These are phyloP conservation scores for Fonsecaea pedrosoi DNA, from an alignment of 2,329 filamentous ascomycete species.

Conservation along the genomic window DNA sequence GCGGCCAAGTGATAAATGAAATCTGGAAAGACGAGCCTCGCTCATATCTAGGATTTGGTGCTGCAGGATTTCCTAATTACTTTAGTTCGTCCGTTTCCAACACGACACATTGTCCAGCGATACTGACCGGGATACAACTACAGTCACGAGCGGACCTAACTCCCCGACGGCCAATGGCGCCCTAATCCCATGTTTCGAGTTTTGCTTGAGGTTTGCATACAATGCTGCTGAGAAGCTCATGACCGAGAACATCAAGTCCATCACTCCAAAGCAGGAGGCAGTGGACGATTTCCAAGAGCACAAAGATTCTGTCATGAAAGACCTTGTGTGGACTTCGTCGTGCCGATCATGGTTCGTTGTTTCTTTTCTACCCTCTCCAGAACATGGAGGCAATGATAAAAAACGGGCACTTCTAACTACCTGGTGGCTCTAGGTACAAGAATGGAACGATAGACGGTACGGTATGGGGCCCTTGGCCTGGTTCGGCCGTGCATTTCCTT, in stretches of 20 bases:
- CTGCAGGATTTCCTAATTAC: conserved; percentile 53
- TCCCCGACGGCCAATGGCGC: conserved; percentile 42
- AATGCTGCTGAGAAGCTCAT: conserved; percentile 47
- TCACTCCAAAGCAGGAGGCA: conserved; percentile 38
- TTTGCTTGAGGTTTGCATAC: conserved; percentile 46
- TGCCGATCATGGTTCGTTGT: conserved; percentile 23
- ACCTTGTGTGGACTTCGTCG: conserved; percentile 19
- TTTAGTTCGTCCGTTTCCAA: conserved; percentile 30
- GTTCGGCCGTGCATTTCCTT: conserved; percentile 1
- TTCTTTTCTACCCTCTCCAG: too few relatives aligned
- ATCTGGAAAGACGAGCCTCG: conserved; percentile 47
- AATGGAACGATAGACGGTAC: conserved; percentile 12
- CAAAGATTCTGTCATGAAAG: conserved; percentile 24
- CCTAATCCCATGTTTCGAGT: conserved; percentile 44
- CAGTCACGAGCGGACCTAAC: conserved; percentile 44
- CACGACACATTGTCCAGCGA: too few relatives aligned
- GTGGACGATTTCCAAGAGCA: conserved; percentile 32
- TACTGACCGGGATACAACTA: neutral
- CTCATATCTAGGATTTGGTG: conserved; percentile 55
- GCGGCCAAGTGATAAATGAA: conserved; percentile 39
- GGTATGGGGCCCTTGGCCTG: conserved; percentile 18
- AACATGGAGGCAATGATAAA: neutral
- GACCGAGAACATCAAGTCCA: conserved; percentile 45
- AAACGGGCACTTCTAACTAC: neutral
- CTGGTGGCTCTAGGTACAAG: conserved; percentile 9